phyloP scores from a whole-genome alignment of 257 asterid species.

The Fraxinus quadrangulata region DNA sequence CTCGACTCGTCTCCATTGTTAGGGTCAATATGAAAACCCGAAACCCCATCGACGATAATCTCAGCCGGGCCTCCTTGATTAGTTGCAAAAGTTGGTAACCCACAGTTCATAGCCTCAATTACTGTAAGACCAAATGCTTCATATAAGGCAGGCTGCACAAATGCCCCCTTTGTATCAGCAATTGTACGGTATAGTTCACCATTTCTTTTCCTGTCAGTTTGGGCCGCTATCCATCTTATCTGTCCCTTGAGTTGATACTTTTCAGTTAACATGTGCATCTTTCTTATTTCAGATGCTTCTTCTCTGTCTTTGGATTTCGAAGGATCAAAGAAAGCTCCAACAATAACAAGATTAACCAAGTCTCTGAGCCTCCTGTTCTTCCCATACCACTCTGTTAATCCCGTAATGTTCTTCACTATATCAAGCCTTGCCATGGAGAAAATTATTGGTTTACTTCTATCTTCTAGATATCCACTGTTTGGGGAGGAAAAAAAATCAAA shows the following conservation, averaged over 20 bases:
- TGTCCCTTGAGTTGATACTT: constrained; percentile 76
- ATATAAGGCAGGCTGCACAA: constrained; percentile 85
- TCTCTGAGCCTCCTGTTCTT: constrained; percentile 70
- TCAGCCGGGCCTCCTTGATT: constrained; percentile 98
- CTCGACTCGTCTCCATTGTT: constrained; percentile 74
- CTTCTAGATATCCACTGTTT: constrained; percentile 75
- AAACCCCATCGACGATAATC: constrained; percentile 76
- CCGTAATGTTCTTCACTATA: constrained; percentile 73
- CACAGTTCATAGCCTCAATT: constrained; percentile 92
- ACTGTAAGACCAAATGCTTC: constrained; percentile 94
- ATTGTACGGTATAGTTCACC: constrained; percentile 77
- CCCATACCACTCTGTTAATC: constrained; percentile 90
- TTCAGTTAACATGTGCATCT: constrained; percentile 72
- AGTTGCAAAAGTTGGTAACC: constrained; percentile 89
- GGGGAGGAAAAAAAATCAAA: background rate
- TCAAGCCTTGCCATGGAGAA: constrained; percentile 98
- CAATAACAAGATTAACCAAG: constrained; percentile 80
- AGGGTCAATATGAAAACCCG: constrained; percentile 85
- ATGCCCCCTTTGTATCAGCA: constrained; percentile 89
- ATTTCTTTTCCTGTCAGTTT: constrained; percentile 67
- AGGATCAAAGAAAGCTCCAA: constrained; percentile 88
- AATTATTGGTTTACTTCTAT: constrained; percentile 71
- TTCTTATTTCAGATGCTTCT: constrained; percentile 77
- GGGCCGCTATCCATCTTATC: constrained; percentile 91
- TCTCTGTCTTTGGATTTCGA: constrained; percentile 86